phyloP scores from a whole-genome alignment of 306 rosid species.

The Vigna trinervia region DNA sequence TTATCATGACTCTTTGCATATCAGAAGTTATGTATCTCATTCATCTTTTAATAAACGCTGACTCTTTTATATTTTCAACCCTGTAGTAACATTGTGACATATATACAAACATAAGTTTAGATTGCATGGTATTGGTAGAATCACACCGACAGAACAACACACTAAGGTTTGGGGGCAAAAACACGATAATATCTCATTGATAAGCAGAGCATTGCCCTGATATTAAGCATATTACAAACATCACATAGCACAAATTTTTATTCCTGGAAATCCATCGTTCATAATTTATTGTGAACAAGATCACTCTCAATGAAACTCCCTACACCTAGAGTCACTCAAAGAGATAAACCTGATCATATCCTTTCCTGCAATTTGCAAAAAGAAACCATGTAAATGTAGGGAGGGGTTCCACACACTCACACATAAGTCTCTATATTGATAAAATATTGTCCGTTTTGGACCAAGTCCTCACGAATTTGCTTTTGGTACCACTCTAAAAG shows the following conservation, averaged over 20 bases:
- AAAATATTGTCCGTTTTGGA: too few relatives aligned
- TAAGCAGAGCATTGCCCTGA: not conserved
- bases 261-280: not conserved
- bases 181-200: not conserved
- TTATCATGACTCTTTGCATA: too few relatives aligned
- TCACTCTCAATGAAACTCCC: not conserved
- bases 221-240: not conserved
- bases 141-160: not conserved
- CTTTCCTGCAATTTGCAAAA: conserved; percentile 56
- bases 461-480: too few relatives aligned
- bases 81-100: too few relatives aligned
- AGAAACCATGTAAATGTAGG: not conserved
- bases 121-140: too few relatives aligned
- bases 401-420: too few relatives aligned
- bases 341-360: conserved; percentile 78
- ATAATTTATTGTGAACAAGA: not conserved
- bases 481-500: too few relatives aligned
- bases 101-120: too few relatives aligned
- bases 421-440: too few relatives aligned
- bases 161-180: not conserved
- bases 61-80: too few relatives aligned
- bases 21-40: too few relatives aligned
- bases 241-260: not conserved
- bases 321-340: conserved; percentile 43
- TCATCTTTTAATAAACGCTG: too few relatives aligned